A percentile compares a stretch with the other conserved stretches of the same genome.
phyloP scores from a whole-genome alignment of 2,329 filamentous ascomycete genomes.

The Ilyonectria destructans region DNA sequence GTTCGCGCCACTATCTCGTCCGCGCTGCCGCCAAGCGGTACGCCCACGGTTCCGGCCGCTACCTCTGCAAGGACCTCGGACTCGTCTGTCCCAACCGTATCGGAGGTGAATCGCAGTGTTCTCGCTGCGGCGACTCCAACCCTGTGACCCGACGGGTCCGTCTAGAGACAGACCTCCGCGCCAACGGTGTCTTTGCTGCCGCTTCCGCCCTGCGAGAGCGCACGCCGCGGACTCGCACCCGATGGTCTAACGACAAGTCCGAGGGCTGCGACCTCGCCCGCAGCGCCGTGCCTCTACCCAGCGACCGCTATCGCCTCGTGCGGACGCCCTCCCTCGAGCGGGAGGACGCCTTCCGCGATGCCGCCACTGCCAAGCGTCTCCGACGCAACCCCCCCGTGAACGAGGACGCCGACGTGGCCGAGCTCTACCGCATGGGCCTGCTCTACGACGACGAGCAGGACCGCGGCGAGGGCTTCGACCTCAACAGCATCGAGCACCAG shows the following conservation, averaged over 20 bases:
- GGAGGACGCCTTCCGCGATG: constrained; percentile 64
- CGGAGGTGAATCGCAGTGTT: constrained; percentile 23
- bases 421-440: constrained; percentile 63
- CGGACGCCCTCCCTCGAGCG: constrained; percentile 62
- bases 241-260: constrained; percentile 44
- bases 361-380: constrained; percentile 55
- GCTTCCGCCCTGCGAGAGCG: constrained; percentile 26
- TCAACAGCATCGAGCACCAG: constrained; percentile 58
- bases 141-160: constrained; percentile 40
- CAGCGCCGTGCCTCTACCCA: constrained; percentile 56
- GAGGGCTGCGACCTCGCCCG: constrained; percentile 57
- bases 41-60: constrained; percentile 38
- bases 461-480: constrained; percentile 54
- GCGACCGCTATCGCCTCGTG: constrained; percentile 53
- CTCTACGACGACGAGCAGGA: constrained; percentile 62
- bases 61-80: constrained; percentile 44
- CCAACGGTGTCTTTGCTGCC: constrained; percentile 19
- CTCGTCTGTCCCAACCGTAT: constrained; percentile 39
- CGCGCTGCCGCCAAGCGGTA: constrained; percentile 54
- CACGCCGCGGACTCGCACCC: constrained; percentile 35
- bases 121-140: constrained; percentile 35
- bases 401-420: constrained; percentile 57
- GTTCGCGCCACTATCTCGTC: constrained; percentile 50
- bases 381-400: constrained; percentile 42
- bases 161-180: constrained; percentile 44